Evolutionary conservation across 2,329 filamentous ascomycete species (phyloP), one percentile per base, ranked within the genome.

Genomic region (Xenoacremonium recifei): DNA sequence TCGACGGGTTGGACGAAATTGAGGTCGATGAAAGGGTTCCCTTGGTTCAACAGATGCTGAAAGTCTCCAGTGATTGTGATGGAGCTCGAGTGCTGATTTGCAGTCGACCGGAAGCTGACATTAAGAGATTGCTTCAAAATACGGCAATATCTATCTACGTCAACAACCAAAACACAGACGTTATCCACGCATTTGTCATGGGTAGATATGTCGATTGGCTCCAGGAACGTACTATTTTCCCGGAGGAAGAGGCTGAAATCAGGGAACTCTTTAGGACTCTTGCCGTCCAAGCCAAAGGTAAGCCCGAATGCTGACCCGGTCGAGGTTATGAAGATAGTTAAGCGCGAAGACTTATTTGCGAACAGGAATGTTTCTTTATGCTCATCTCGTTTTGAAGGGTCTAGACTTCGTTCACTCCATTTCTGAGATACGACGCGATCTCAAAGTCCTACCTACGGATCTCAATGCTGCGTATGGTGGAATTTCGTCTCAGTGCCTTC

Each of bases 1-100:
- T 37, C n/a, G 35, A 37, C 35, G 35, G 35, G 4, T 13, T 37
- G n/a, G 35, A 37, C n/a, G 35, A 37, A 21, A 37, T 37, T 25
- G 20, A 21, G 7, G 18, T 21, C n/a, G 4, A 21, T 5, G 35
- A 37, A 16, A 5, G 35, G 9, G 20, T 5, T 12, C 21, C 11
- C 12, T n/a, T 23, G 21, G n/a, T 25, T 6, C 9, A 13, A 27
- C 13, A 13, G 9, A 7, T 27, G 13, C 13, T 27, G 23, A 13
- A 27, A 27, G 13, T 27, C 23, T 27, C 13, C 7, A 13, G 13
- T 27, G 13, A 27, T 27, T 27, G 23, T 13, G 23, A 27, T 7
- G 23, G 13, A 7, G 13, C 23, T 7, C 7, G 23, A 27, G 13
- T 27, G 13, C 13, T 27, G 9, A 13, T 27, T 13, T 9, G 23